These are phyloP conservation scores for Lachancea waltii DNA, from an alignment of 805 yeast genomes.

Conservation along the genomic window DNA sequence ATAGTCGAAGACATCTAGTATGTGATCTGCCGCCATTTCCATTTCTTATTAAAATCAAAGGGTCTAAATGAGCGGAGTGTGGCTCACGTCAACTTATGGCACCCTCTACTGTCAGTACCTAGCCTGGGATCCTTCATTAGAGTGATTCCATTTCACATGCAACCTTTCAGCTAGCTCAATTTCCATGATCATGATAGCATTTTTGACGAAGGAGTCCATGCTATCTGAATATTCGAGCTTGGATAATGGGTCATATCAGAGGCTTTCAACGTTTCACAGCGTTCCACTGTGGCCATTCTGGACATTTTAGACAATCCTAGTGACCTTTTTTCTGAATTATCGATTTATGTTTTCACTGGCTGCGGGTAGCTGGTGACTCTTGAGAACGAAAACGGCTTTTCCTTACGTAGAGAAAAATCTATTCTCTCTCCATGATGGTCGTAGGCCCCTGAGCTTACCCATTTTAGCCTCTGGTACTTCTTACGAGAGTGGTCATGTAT, in stretches of 20 bases:
- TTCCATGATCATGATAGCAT: not conserved
- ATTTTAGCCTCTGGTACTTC: slow-evolving; percentile 62
- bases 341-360: no score
- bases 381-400: slow-evolving; percentile 73
- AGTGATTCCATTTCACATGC: not conserved
- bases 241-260: no score
- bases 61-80: slow-evolving; percentile 1
- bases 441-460: slow-evolving; percentile 59
- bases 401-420: slow-evolving; percentile 56
- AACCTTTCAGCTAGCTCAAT: no score
- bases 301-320: no score
- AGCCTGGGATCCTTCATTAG: not conserved
- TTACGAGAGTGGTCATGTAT: slow-evolving; percentile 55
- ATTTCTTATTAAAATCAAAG: not conserved
- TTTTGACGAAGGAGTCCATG: not conserved
- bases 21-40: slow-evolving; percentile 11
- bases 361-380: slow-evolving; percentile 41
- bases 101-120: not conserved
- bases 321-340: no score
- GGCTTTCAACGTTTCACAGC: no score
- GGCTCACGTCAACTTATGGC: no score
- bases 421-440: slow-evolving; percentile 52
- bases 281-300: no score
- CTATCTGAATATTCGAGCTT: no score
- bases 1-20: slow-evolving; percentile 23